Percentiles rank a stretch among this genome's conserved stretches.
Conservation (phyloP, 2,329 filamentous ascomycete species). For the Fusarium acutatum region DNA sequence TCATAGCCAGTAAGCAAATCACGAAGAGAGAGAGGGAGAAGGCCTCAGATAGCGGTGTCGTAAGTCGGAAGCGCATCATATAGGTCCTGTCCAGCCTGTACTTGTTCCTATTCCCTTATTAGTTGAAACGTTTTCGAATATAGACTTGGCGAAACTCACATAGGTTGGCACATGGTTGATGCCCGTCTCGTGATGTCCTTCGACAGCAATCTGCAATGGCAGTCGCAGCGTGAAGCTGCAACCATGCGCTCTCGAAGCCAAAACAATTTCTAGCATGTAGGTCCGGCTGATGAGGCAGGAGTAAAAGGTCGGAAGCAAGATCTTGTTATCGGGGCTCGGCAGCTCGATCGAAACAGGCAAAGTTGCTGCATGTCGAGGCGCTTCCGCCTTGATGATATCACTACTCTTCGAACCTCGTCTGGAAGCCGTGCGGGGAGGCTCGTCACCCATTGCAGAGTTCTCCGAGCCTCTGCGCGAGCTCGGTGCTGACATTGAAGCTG, state of each 20-base stretch:
- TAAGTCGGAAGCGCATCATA: slow-evolving; percentile 20
- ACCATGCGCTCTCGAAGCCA: not conserved
- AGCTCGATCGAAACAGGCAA: slow-evolving; percentile 5
- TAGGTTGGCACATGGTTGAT: slow-evolving; percentile 17
- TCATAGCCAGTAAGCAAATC: not conserved
- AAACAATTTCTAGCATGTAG: slow-evolving; percentile 2
- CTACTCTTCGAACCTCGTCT: not conserved
- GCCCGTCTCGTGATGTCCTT: not conserved
- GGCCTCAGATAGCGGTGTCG: not conserved
- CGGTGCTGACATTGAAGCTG: not conserved
- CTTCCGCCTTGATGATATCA: not conserved
- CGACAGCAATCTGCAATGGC: slow-evolving; percentile 17
- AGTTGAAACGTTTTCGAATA: fast-evolving
- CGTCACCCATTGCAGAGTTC: not conserved
- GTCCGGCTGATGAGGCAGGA: slow-evolving; percentile 30
- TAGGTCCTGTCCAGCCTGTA: slow-evolving; percentile 10
- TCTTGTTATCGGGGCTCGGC: slow-evolving; percentile 12
- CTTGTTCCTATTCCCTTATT: not conserved
- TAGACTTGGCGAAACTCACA: not conserved
- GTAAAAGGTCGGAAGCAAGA: slow-evolving; percentile 25
- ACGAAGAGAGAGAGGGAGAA: not conserved
- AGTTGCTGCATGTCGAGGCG: not conserved
- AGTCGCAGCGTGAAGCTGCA: slow-evolving; percentile 10
- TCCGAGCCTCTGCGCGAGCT: slow-evolving; percentile 13
- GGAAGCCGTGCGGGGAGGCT: not conserved